Conservation (phyloP, 202 grass and related monocot genomes). For the Brachypodium distachyon region DNA sequence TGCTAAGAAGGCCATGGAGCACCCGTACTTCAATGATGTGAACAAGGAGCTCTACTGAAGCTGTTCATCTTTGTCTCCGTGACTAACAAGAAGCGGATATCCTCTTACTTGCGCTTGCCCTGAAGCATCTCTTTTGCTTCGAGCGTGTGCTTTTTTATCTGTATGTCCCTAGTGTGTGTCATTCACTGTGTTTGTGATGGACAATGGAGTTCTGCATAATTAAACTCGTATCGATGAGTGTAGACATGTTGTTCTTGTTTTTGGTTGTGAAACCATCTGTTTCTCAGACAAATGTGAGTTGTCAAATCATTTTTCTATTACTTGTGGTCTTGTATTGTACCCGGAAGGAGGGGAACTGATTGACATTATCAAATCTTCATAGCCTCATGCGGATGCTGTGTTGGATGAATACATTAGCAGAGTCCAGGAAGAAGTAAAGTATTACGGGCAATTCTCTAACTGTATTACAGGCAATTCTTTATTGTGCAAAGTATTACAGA, state of each 20-base stretch:
- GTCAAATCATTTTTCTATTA: too few relatives aligned
- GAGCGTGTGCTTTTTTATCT: not conserved
- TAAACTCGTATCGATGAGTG: not conserved
- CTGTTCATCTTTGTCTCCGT: not conserved
- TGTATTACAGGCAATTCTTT: too few relatives aligned
- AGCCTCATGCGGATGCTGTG: too few relatives aligned
- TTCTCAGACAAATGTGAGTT: too few relatives aligned
- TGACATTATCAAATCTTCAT: too few relatives aligned
- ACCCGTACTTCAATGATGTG: constrained; percentile 60
- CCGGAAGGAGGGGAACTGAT: too few relatives aligned
- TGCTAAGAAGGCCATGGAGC: constrained; percentile 73
- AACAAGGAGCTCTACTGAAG: constrained; percentile 69
- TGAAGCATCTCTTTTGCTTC: constrained; percentile 53
- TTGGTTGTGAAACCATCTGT: not conserved
- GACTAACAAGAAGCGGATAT: not conserved
- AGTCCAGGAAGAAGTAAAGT: too few relatives aligned
- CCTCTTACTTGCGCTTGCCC: not conserved
- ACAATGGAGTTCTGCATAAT: not conserved
- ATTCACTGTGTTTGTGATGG: constrained; percentile 26
- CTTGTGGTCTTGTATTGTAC: too few relatives aligned
- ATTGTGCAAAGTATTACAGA: too few relatives aligned
- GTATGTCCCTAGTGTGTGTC: not conserved
- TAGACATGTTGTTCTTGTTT: too few relatives aligned
- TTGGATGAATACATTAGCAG: too few relatives aligned
- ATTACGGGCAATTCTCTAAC: too few relatives aligned